These are phyloP conservation scores for Vanrija pseudolonga DNA, from an alignment of 1,284 basidiomycete genomes.

Conservation along the genomic window DNA sequence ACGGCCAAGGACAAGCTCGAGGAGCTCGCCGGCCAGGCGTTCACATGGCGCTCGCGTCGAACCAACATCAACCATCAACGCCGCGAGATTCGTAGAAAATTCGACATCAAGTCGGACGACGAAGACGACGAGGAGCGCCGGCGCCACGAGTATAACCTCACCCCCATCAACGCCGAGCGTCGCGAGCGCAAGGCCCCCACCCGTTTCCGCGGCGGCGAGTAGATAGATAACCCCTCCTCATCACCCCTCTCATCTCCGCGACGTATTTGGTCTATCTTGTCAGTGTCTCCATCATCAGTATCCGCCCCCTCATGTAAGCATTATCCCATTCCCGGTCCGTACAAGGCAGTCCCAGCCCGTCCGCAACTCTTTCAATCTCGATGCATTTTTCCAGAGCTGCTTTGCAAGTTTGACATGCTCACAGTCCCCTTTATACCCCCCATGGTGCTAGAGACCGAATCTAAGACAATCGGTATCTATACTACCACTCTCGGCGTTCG, in stretches of 20 bases:
- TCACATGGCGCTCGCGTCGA: neutral
- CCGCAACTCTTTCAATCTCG: constrained; percentile 12
- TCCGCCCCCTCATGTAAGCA: neutral
- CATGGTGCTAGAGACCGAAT: neutral
- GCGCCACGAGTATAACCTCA: too few relatives aligned
- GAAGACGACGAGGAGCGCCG: neutral
- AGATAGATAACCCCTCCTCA: too few relatives aligned
- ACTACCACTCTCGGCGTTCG: neutral
- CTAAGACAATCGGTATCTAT: neutral
- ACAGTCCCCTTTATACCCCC: neutral
- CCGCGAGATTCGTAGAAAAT: too few relatives aligned
- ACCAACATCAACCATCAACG: too few relatives aligned
- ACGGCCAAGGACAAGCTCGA: neutral
- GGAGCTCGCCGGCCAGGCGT: neutral
- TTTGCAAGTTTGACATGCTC: constrained; percentile 1
- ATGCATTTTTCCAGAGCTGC: constrained; percentile 16
- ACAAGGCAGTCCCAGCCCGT: neutral
- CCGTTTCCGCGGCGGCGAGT: too few relatives aligned
- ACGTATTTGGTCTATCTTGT: too few relatives aligned
- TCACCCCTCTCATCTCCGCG: too few relatives aligned
- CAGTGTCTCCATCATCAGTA: too few relatives aligned
- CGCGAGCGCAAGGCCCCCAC: neutral
- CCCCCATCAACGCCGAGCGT: neutral
- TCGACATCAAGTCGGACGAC: neutral
- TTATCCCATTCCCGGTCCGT: neutral